Conservation (phyloP, 2,329 filamentous ascomycete genomes). For the Zymoseptoria brevis region DNA sequence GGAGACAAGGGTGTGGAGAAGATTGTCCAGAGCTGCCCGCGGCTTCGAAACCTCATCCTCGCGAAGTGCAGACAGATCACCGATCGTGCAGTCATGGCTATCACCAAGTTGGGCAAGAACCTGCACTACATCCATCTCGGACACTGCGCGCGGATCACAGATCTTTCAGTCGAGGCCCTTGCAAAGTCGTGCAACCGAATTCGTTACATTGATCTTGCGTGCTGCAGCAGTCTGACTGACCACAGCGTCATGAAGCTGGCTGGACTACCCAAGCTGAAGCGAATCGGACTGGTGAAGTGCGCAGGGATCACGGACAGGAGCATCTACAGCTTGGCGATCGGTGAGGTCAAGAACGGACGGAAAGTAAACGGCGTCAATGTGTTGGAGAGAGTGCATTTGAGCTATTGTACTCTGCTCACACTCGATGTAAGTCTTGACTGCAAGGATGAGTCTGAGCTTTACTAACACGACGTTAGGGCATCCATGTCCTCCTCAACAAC, state of each 20-base stretch:
- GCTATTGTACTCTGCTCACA: constrained; percentile 82
- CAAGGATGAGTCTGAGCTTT: not conserved
- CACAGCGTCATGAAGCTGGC: constrained; percentile 76
- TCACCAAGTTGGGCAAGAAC: constrained; percentile 86
- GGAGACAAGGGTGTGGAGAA: constrained; percentile 81
- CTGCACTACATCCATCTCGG: constrained; percentile 93
- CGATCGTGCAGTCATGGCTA: constrained; percentile 77
- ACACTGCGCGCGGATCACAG: constrained; percentile 86
- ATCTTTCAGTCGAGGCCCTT: constrained; percentile 74
- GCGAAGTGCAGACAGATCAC: constrained; percentile 93
- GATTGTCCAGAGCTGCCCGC: constrained; percentile 78
- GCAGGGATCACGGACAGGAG: constrained; percentile 81
- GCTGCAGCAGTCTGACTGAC: constrained; percentile 83
- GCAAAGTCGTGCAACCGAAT: constrained; percentile 86
- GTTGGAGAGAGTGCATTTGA: constrained; percentile 88
- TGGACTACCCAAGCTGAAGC: constrained; percentile 80
- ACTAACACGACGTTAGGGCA: constrained; percentile 56
- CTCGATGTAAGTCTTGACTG: constrained; percentile 55
- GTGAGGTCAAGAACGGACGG: constrained; percentile 36
- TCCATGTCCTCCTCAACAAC: constrained; percentile 78
- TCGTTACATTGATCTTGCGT: constrained; percentile 95
- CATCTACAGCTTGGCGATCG: constrained; percentile 66
- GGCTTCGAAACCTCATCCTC: constrained; percentile 83
- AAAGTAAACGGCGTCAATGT: constrained; percentile 50
- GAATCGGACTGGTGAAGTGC: constrained; percentile 93